Evolutionary conservation across 1,284 basidiomycete species (phyloP), one percentile per base, ranked within the genome.

Genomic region (Kalmanozyma brasiliensis): DNA sequence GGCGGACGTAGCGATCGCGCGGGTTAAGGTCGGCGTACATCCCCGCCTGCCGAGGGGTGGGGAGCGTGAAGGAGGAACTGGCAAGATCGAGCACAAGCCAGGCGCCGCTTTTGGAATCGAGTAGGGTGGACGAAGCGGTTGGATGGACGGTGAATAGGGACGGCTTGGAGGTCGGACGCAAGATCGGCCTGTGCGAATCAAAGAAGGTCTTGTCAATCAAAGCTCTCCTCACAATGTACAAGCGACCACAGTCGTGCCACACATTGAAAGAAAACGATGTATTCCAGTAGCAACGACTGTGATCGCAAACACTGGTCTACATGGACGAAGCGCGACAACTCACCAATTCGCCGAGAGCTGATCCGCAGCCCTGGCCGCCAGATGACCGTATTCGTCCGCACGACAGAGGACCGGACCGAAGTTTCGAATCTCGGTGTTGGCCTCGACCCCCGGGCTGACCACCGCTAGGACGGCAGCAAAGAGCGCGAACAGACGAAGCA

Each of bases 341-440:
- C 41, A 69, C 73, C 73, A 74, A 40, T 44, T 52, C 2, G 42
- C 32, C 16, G 53, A 49, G 5, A 74, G 52, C 45, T 74, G 59
- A 32, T 71, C 62, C 10, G 73, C 73, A 40, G 73, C 73, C 46
- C 53, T 73, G 2, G 49, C 57, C 14, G 69, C 68, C 42, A 74
- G 35, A 59, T 74, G 69, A 6, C 73, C 73, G 32, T 67, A 65
- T 43, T 74, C 61, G 19, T 74, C 73, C 1, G 69, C 73, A 24
- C 65, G 47, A 32, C 73, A 74, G 5, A 72, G 49, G 33, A 69
- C 56, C 1, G 73, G 69, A 2, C 73, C 73, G 45, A 72, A 63
- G 45, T 73, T 74, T 23, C 42, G 24, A 13, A 74, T 73, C 61
- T 73, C 69, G 29, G 68, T 74, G 34, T 74, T 74, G 0, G 51